Evolutionary conservation across 2,329 filamentous ascomycete genomes (phyloP).

Genomic region (Botryotinia convoluta): DNA sequence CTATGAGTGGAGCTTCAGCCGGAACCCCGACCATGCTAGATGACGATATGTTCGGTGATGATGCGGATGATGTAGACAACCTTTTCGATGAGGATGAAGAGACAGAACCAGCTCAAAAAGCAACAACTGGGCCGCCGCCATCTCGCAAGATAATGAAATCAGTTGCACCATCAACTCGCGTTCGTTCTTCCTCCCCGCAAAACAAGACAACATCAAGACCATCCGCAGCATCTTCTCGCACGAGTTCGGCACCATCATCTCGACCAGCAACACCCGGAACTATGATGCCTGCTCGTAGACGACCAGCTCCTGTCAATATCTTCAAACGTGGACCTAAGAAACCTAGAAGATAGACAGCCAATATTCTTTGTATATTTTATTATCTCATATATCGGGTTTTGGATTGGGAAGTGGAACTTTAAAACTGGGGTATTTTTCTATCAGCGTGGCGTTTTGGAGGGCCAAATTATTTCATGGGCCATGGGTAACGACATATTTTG

Average conservation of each 20-base stretch:
- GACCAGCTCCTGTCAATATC: conserved; percentile 2
- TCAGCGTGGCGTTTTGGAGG: conserved; percentile 1
- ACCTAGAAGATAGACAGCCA: conserved; percentile 12
- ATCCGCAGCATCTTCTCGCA: neutral
- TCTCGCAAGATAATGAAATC: conserved; percentile 10
- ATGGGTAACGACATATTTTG: neutral
- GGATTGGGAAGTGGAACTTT: neutral
- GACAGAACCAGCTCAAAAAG: neutral
- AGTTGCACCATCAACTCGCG: conserved; percentile 11
- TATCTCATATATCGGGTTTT: neutral
- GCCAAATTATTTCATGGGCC: neutral
- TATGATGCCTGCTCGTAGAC: conserved; percentile 15
- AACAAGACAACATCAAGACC: neutral
- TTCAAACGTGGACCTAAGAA: conserved; percentile 23
- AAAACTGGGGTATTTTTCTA: neutral
- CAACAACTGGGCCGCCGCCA: conserved; percentile 12
- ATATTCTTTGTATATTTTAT: neutral
- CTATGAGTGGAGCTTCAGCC: conserved; percentile 26
- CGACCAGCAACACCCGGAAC: neutral
- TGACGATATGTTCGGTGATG: conserved; percentile 27
- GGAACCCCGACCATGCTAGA: conserved; percentile 22
- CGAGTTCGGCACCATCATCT: conserved; percentile 9
- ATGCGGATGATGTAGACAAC: conserved; percentile 29
- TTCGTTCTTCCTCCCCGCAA: neutral
- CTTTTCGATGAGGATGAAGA: conserved; percentile 29